A percentile compares a stretch with the other conserved stretches of the same genome.
Evolutionary conservation across 495 filamentous ascomycete genomes (phyloP).

Genomic region (Trichoderma parareesei): DNA sequence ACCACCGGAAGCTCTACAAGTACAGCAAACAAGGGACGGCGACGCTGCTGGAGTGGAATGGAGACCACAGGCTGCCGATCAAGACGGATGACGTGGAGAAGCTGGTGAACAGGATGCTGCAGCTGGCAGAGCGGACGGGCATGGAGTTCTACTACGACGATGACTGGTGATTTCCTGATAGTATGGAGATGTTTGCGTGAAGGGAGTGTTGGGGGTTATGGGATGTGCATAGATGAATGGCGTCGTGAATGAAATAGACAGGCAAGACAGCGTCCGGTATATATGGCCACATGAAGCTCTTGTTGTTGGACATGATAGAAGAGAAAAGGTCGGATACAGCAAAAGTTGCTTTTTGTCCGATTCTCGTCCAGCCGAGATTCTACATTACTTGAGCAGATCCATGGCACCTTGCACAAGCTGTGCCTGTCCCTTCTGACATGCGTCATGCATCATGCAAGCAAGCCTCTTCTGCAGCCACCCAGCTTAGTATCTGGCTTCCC

Average conservation of each 20-base stretch:
- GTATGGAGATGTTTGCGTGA: too few relatives aligned
- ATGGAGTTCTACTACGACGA: background rate
- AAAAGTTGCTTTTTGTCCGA: too few relatives aligned
- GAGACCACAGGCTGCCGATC: slow-evolving; percentile 50
- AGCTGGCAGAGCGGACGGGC: slow-evolving; percentile 32
- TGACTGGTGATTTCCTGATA: background rate
- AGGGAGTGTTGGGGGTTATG: too few relatives aligned
- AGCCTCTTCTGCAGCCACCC: too few relatives aligned
- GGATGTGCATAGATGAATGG: too few relatives aligned
- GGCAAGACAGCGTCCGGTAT: too few relatives aligned
- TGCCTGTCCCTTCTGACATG: background rate
- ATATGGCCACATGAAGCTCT: too few relatives aligned
- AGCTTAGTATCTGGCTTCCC: too few relatives aligned
- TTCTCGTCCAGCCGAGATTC: too few relatives aligned
- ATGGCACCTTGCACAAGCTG: background rate
- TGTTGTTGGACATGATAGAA: too few relatives aligned
- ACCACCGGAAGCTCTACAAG: slow-evolving; percentile 42
- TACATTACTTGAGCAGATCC: background rate
- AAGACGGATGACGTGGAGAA: slow-evolving; percentile 44
- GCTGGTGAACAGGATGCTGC: slow-evolving; percentile 38
- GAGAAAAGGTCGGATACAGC: too few relatives aligned
- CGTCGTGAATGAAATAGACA: too few relatives aligned
- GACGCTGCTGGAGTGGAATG: slow-evolving; percentile 53
- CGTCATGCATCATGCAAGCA: background rate
- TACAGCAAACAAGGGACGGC: slow-evolving; percentile 40